These are phyloP conservation scores for Herpomyces periplanetae DNA, from an alignment of 2,329 filamentous ascomycete species.

Conservation along the genomic window DNA sequence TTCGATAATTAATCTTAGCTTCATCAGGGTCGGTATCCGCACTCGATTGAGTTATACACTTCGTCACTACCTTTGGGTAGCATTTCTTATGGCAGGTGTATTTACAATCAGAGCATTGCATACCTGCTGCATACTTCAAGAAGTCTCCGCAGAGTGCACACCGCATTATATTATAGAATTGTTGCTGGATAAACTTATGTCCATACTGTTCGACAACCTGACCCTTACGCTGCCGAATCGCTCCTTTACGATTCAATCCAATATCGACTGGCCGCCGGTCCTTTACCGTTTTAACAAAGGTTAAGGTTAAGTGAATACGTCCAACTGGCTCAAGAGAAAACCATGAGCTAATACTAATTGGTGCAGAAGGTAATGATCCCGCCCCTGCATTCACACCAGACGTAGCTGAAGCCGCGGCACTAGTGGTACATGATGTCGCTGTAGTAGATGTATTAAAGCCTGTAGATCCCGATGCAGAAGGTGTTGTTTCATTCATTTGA, in stretches of 20 bases:
- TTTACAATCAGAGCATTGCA: conserved; percentile 98
- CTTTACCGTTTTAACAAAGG: conserved; percentile 61
- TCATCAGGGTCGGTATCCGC: conserved; percentile 92
- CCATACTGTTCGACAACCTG: conserved; percentile 95
- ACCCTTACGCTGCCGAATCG: conserved; percentile 86
- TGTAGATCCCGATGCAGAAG: conserved; percentile 5
- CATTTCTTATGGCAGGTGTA: conserved; percentile 97
- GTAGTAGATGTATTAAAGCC: conserved; percentile 13
- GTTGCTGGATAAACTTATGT: conserved; percentile 91
- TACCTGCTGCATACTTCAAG: conserved; percentile 86
- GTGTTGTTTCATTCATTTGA: conserved; percentile 30
- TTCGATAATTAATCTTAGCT: conserved; percentile 97
- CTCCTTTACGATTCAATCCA: conserved; percentile 70
- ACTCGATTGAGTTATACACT: conserved; percentile 97
- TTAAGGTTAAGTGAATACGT: conserved; percentile 57
- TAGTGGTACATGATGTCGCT: conserved; percentile 13
- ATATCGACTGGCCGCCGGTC: conserved; percentile 47
- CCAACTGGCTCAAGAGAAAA: conserved; percentile 85
- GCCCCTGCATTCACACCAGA: conserved; percentile 5
- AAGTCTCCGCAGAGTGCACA: conserved; percentile 92
- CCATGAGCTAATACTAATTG: conserved; percentile 45
- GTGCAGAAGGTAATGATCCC: conserved; percentile 12
- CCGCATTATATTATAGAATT: conserved; percentile 99
- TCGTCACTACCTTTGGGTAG: conserved; percentile 80
- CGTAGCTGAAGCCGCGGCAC: too few relatives aligned